Evolutionary conservation across 148 eudicot genomes (phyloP), one percentile per base, ranked within the genome.

Genomic region (Persicaria maculosa): DNA sequence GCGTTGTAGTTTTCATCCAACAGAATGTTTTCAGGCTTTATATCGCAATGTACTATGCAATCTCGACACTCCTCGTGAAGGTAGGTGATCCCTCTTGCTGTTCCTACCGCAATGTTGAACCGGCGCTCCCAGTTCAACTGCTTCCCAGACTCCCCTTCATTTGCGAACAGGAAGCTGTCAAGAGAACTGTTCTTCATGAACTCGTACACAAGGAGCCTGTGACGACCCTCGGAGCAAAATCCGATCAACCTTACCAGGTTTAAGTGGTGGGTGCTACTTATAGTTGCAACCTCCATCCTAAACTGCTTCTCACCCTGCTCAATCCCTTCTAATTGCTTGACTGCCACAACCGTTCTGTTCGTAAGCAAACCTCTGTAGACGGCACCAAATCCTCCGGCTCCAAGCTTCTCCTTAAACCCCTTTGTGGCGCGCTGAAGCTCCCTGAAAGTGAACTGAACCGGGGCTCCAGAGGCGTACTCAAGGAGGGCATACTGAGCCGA

Each of bases 261-360:
- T 77, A 91, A 79, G 81, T 94, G 98, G 75, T 94, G 97, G 52
- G 97, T 94, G 78, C 97, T 94, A 62, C 93, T 90, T 17, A 94
- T 94, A 12, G 97, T 90, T 20, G 97, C 97, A 12, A 94, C 98
- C 76, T 94, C 98, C 96, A 91, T 90, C 58, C 97, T 80, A 76
- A 94, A 94, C 74, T 94, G 97, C 72, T 85, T 94, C 85, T 94
- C 98, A 9, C 97, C 98, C 73, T 91, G 97, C 79, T 87, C 98
- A 53, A 91, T 90, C 52, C 97, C 97, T 78, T 94, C 96, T 6
- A 94, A 85, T 75, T 84, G 90, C 79, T 94, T 94, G 71, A 90
- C 96, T 4, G 98, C 98, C 54, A 81, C 89, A 50, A 86, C 71
- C 5, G 88, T 82, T 75, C 72, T 81, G 77, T 91, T 90, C 2